A percentile compares a stretch with the other conserved stretches of the same genome.
Evolutionary conservation across 306 rosid species (phyloP).

Genomic region (Senna siamea): DNA sequence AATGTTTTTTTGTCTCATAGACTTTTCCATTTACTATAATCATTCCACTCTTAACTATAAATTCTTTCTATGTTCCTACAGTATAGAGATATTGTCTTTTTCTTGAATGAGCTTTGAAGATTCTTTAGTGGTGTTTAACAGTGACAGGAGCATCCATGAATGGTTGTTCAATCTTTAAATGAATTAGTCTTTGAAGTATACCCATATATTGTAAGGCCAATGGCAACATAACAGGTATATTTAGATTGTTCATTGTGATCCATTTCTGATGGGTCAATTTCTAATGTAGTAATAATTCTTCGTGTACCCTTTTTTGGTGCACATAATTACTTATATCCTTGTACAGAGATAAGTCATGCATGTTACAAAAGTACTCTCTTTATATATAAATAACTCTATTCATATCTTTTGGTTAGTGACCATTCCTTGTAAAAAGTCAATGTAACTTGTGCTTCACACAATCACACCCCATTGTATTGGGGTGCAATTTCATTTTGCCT

Average conservation of each 20-base stretch:
- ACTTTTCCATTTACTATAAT: slow-evolving; percentile 37
- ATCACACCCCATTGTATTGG: slow-evolving; percentile 5
- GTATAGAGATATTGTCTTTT: neutral
- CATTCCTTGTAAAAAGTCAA: neutral
- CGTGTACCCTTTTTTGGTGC: neutral
- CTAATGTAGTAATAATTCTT: slow-evolving; percentile 10
- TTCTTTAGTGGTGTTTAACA: slow-evolving; percentile 4
- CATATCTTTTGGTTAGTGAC: neutral
- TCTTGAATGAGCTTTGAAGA: slow-evolving; percentile 5
- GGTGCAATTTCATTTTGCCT: slow-evolving; percentile 25
- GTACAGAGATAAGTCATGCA: neutral
- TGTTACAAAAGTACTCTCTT: neutral
- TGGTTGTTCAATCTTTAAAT: too few relatives aligned
- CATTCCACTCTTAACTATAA: slow-evolving; percentile 25
- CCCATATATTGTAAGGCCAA: neutral
- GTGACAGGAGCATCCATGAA: too few relatives aligned
- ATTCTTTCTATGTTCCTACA: neutral
- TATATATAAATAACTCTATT: neutral
- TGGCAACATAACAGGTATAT: neutral
- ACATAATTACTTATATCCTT: neutral
- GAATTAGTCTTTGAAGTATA: neutral
- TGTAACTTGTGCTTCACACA: slow-evolving; percentile 40
- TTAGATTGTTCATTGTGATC: neutral
- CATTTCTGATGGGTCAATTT: neutral
- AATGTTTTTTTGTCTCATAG: slow-evolving; percentile 39